Evolutionary conservation across 176 grass and related monocot genomes (phyloP).

Genomic region (Oryza coarctata): DNA sequence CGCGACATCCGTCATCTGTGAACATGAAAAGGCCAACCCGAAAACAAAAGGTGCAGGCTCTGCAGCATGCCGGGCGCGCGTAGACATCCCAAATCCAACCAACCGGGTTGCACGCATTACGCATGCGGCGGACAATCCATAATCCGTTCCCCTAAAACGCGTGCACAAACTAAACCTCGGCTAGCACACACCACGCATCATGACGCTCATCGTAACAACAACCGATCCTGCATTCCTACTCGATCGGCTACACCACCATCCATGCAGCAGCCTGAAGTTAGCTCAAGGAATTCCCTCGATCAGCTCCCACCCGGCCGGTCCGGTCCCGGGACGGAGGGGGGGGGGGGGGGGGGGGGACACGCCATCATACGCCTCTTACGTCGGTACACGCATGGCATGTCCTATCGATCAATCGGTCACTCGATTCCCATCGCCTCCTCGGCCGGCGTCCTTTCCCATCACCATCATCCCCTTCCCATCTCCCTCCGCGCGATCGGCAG

Average conservation of each 20-base stretch:
- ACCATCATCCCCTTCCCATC: not conserved
- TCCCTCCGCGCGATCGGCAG: not conserved
- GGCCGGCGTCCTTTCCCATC: not conserved
- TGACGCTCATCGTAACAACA: not conserved
- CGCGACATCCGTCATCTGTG: not conserved
- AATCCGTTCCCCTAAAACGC: too few relatives aligned
- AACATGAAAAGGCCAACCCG: too few relatives aligned
- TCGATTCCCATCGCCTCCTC: not conserved
- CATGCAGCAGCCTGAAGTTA: not conserved
- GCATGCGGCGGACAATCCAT: too few relatives aligned
- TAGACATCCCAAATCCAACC: not conserved
- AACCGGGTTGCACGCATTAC: not conserved
- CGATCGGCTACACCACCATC: not conserved
- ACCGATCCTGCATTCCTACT: not conserved
- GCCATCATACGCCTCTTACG: conserved; percentile 25
- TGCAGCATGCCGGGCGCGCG: too few relatives aligned
- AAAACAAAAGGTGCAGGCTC: not conserved
- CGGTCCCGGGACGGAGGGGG: not conserved
- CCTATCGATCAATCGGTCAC: not conserved
- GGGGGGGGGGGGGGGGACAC: too few relatives aligned
- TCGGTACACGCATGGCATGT: conserved; percentile 35
- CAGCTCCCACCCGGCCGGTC: too few relatives aligned
- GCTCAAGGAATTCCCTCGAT: not conserved
- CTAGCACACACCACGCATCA: not conserved
- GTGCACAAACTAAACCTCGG: too few relatives aligned